Base-by-base conservation (phyloP, 768 basidiomycete species). In the Amanita phalloides region DNA sequence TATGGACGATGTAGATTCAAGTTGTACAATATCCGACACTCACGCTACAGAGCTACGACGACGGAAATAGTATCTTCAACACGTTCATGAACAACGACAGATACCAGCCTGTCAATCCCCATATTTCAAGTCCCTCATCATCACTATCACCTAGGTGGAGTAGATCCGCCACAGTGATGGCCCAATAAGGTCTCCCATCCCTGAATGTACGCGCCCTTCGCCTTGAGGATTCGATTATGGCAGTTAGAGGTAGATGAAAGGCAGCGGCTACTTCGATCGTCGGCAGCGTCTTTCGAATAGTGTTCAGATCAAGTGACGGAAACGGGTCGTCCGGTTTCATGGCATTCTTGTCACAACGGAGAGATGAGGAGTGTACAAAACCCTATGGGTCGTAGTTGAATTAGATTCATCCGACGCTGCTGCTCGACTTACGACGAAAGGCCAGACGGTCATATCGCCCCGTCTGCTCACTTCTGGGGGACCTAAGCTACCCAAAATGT, bases 61-160 rank as follows among this genome's bases (percentile, higher is more conserved):
- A 42, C 38, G 49, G 33, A 50, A 50, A 32, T 50, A 43, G 7
- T 17, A 17, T 17, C 17, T 67, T 65, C 56, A 86, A 60, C 17
- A 66, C 67, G 55, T 70, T 75, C 78, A 87, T 78, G 57, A 89
- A 65, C 45, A 77, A 58, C 43, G 73, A 76, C 49, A 88, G 69
- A 67, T 88, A 90, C 86, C 87, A 90, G 33, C 87, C 89, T 20
- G 89, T 89, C 60, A 90, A 66, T 0, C 89, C 87, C 86, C 88
- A 90, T 25, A 89, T 78, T 60, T 90, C 84, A 13, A 88, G 64
- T 53, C 69, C 68, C 9, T 72, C 76, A 44, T 69, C 71, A 48
- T 66, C 62, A 36, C 65, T 61, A 37, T 56, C 60, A 60, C 60
- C 49, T 62, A 61, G 56, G 71, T 53, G 53, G 32, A 56, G 58